Percentiles rank a stretch among this genome's conserved stretches.
These are phyloP conservation scores for Wallacemonas sp. DNA, from an alignment of 208 protist genomes.

Conservation along the genomic window DNA sequence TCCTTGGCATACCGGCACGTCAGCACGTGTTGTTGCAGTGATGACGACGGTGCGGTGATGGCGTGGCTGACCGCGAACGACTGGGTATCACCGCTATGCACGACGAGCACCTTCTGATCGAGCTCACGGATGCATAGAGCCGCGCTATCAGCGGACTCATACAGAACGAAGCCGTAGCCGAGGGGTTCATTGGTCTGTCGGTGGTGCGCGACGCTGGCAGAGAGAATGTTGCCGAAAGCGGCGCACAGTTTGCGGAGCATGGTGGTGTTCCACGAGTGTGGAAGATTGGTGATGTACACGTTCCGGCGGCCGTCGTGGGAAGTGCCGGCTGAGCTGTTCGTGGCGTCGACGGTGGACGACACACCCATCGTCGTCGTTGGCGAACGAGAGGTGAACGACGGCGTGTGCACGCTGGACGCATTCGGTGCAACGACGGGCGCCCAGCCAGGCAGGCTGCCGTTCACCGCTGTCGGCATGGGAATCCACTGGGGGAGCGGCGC, in stretches of 20 bases:
- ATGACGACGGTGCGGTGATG: conserved; percentile 10
- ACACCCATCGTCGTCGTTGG: not conserved
- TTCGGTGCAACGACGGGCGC: too few species aligned
- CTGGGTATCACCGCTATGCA: not conserved
- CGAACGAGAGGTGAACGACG: not conserved
- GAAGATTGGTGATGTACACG: conserved; percentile 64
- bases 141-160: conserved; percentile 26
- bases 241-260: conserved; percentile 49
- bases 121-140: conserved; percentile 35
- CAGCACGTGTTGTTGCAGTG: conserved; percentile 25
- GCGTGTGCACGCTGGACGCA: not conserved
- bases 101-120: conserved; percentile 10
- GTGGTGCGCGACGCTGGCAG: conserved; percentile 59
- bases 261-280: conserved; percentile 59
- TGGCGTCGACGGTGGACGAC: not conserved
- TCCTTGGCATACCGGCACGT: conserved; percentile 56
- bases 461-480: not conserved
- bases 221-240: conserved; percentile 46
- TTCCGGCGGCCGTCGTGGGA: conserved; percentile 23
- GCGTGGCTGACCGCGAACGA: not conserved
- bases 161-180: conserved; percentile 55
- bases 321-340: not conserved
- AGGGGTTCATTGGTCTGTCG: conserved; percentile 39
- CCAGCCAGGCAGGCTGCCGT: too few species aligned
- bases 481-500: not conserved